Conservation (phyloP, 2,329 filamentous ascomycete genomes). For the Pestalotiopsis sp. region DNA sequence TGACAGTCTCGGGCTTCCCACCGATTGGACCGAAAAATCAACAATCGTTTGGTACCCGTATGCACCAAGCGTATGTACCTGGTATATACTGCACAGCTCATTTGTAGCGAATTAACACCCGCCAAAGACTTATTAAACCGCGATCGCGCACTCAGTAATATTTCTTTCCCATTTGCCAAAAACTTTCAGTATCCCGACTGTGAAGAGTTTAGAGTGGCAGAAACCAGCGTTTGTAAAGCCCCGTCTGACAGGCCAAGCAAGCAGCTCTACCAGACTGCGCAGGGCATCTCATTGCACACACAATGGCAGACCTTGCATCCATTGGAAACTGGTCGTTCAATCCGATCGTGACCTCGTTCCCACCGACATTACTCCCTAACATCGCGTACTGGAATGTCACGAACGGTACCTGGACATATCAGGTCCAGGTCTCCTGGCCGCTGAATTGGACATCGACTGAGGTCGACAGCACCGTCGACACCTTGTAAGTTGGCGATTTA, state of each 20-base stretch:
- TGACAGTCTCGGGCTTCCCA: no score
- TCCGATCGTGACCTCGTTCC: conserved; percentile 16
- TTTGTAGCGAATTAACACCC: not conserved
- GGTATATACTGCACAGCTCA: not conserved
- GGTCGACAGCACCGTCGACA: conserved; percentile 4
- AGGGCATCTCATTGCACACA: not conserved
- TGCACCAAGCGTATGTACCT: conserved; percentile 9
- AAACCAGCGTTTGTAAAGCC: no score
- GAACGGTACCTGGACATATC: conserved; percentile 17
- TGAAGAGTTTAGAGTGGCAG: no score
- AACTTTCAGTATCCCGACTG: not conserved
- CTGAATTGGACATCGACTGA: conserved; percentile 16
- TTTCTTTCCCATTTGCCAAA: not conserved
- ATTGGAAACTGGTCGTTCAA: conserved; percentile 17
- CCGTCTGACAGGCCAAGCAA: not conserved
- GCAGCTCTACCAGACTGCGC: not conserved
- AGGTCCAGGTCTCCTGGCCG: conserved; percentile 20
- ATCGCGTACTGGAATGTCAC: conserved; percentile 19
- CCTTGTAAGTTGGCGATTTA: not conserved
- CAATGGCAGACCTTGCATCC: not conserved
- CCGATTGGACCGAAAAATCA: not conserved
- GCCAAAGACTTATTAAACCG: not conserved
- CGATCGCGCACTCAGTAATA: not conserved
- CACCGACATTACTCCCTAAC: conserved; percentile 17
- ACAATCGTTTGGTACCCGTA: not conserved